Percentiles rank a stretch among this genome's conserved stretches.
phyloP scores from a whole-genome alignment of 108 stramenopile species.

The Nitzschia sp. region DNA sequence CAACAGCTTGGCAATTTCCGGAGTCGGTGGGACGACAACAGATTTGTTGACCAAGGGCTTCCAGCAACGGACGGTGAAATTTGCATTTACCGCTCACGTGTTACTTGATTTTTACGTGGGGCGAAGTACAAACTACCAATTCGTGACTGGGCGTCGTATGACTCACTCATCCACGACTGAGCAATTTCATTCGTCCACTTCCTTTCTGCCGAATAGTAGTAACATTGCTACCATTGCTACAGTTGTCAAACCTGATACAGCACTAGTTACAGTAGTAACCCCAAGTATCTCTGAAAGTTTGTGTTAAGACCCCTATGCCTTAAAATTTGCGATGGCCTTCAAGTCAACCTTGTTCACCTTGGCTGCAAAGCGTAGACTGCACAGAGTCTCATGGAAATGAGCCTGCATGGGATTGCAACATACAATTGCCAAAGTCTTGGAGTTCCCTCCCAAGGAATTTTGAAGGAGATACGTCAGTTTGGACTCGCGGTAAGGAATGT shows the following conservation, averaged over 20 bases:
- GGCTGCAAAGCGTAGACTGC: slow-evolving; percentile 84
- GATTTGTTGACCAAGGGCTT: neutral
- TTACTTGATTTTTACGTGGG: neutral
- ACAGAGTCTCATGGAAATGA: slow-evolving; percentile 82
- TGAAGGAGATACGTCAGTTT: slow-evolving; percentile 90
- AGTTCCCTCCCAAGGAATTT: slow-evolving; percentile 81
- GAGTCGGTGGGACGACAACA: slow-evolving; percentile 5
- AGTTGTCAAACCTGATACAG: neutral
- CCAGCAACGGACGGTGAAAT: neutral
- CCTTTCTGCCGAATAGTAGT: too few relatives aligned
- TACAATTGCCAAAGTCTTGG: slow-evolving; percentile 89
- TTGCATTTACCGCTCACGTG: neutral
- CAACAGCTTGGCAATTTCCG: slow-evolving; percentile 16
- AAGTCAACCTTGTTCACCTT: slow-evolving; percentile 83
- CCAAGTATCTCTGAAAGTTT: too few relatives aligned
- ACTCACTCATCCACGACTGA: too few relatives aligned
- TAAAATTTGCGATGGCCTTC: slow-evolving; percentile 52
- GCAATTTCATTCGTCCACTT: too few relatives aligned
- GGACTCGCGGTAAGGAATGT: slow-evolving; percentile 92
- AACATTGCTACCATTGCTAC: too few relatives aligned
- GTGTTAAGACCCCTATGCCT: neutral
- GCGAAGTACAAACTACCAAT: neutral
- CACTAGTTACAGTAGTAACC: too few relatives aligned
- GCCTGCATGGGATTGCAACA: slow-evolving; percentile 84
- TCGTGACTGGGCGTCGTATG: neutral